These are phyloP conservation scores for Coemansia sp. DNA, from an alignment of 192 early-diverging fungal species.

Conservation along the genomic window DNA sequence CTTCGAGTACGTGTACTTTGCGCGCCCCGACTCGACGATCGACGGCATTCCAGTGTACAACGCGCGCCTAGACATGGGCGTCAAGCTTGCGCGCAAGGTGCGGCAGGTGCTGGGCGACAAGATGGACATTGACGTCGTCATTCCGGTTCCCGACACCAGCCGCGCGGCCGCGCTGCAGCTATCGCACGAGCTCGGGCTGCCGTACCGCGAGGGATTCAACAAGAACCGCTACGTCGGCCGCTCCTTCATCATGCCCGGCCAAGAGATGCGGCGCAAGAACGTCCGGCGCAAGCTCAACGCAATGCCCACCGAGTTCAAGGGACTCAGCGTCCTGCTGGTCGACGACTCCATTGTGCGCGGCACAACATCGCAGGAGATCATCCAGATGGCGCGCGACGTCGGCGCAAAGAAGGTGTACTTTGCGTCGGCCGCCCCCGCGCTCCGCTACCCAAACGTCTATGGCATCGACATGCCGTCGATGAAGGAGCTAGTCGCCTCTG, in stretches of 20 bases:
- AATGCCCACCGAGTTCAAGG: conserved; percentile 95
- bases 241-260: conserved; percentile 99
- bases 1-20: conserved; percentile 99
- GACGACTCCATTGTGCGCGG: conserved; percentile 99
- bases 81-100: conserved; percentile 87
- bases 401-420: conserved; percentile 99
- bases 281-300: conserved; percentile 98
- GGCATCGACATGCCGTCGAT: conserved; percentile 99
- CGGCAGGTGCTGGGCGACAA: conserved; percentile 68
- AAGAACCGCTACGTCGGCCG: conserved; percentile 99
- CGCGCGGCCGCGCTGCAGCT: conserved; percentile 92
- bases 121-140: conserved; percentile 96
- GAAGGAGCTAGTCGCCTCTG: conserved; percentile 84
- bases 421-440: conserved; percentile 95
- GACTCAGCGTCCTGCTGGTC: conserved; percentile 95
- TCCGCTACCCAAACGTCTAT: conserved; percentile 98
- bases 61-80: conserved; percentile 95
- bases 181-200: conserved; percentile 81
- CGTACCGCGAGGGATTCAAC: conserved; percentile 98
- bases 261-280: conserved; percentile 83
- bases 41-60: conserved; percentile 99
- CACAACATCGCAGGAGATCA: conserved; percentile 97
- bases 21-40: conserved; percentile 96
- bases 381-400: conserved; percentile 98
- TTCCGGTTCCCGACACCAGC: conserved; percentile 98